A percentile compares a stretch with the other conserved stretches of the same genome.
These are phyloP conservation scores for Brasilioporus rufonigricans DNA, from an alignment of 768 basidiomycete genomes.

Conservation along the genomic window DNA sequence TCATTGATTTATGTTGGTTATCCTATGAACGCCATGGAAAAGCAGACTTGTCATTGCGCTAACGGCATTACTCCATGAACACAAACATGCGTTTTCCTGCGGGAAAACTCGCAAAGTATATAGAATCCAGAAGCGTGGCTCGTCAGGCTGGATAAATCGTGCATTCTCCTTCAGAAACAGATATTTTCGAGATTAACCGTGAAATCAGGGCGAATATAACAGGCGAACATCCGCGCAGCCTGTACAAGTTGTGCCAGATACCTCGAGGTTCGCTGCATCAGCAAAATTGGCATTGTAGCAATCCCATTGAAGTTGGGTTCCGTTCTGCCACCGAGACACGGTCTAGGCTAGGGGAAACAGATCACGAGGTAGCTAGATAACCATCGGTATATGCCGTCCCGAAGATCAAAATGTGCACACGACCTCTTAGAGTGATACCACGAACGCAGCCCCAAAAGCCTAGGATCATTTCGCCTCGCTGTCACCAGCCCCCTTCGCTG, in stretches of 20 bases:
- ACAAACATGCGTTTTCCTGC: constrained; percentile 20
- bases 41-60: constrained; percentile 6
- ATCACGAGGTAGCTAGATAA: constrained; percentile 5
- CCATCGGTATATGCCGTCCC: constrained; percentile 25
- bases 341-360: constrained; percentile 1
- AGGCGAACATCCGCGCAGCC: neutral
- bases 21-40: constrained; percentile 4
- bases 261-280: neutral
- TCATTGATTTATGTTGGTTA: constrained; percentile 16
- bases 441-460: constrained; percentile 7
- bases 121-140: constrained; percentile 11
- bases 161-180: constrained; percentile 15
- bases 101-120: constrained; percentile 12
- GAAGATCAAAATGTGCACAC: constrained; percentile 15
- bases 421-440: constrained; percentile 10
- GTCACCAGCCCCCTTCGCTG: constrained; percentile 17
- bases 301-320: constrained; percentile 5
- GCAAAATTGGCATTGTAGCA: neutral
- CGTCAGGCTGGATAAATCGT: constrained; percentile 23
- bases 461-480: constrained; percentile 23
- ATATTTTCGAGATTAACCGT: constrained; percentile 28
- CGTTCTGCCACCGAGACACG: constrained; percentile 8
- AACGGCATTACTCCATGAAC: constrained; percentile 10
- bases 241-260: neutral
- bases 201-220: constrained; percentile 12